Evolutionary conservation across 1,139 yeast species (phyloP), one percentile per base, ranked within the genome.

Genomic region (Magnusiomyces sp.): DNA sequence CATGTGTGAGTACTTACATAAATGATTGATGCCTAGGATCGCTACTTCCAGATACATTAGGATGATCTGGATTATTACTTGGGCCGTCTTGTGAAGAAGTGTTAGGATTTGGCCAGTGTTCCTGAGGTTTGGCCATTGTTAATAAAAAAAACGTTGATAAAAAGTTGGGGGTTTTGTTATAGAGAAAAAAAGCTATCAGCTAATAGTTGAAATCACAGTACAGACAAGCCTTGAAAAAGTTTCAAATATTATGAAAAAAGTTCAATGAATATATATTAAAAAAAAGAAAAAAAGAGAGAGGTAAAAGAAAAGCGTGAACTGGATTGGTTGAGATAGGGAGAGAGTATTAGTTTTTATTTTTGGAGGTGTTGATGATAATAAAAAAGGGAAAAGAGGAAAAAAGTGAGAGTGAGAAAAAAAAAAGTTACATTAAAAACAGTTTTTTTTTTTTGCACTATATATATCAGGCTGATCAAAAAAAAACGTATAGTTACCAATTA

Each of bases 11-110:
- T 29, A 53, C 60, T 43, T 52, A 59, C 61, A 56, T 50, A 49
- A 57, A 57, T 31, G 57, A 50, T 38, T 52, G 60, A 42, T 52
- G 59, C 4, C 54, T 49, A 23, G 29, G 4, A 23, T 23, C 29
- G 7, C 29, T 23, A 7, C 6, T 23, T 23, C 29, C 29, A 5
- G 29, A 23, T 23, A 23, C 29, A 23, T 23, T 23, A 23, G 29
- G 7, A 31, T 33, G 31, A 11, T 46, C 48, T 11, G 48, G 41
- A 14, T 39, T 20, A 11, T 47, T 49, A 34, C 45, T 48, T 10
- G 53, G 43, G 11, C 20, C 40, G 13, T 37, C 23, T 9, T 17
- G 29, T 10, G 16, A 9, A n/a, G 45, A 42, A n/a, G 36, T 37
- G 16, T 36, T 43, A 13, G 47, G 37, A 31, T 40, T 46, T 13